Evolutionary conservation across 805 yeast species (phyloP).

Genomic region (Ogataea methanolica): DNA sequence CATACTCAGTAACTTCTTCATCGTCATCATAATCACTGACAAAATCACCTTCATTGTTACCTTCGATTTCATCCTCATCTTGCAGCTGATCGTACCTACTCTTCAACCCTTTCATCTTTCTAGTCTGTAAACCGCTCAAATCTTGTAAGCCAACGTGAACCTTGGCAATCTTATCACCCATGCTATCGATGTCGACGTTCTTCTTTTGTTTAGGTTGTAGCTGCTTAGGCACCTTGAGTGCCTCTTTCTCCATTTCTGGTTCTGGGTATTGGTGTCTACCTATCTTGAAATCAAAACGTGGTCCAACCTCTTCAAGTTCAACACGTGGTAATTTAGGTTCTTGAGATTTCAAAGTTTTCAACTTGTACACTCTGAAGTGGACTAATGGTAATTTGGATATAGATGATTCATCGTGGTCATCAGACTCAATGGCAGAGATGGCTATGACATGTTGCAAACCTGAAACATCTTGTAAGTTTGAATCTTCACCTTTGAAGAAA

Average conservation of each 20-base stretch:
- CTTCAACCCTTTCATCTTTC: slow-evolving; percentile 98
- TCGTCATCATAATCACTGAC: slow-evolving; percentile 17
- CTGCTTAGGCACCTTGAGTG: slow-evolving; percentile 74
- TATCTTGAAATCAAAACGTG: slow-evolving; percentile 86
- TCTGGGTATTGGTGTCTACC: slow-evolving; percentile 82
- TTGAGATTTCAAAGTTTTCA: slow-evolving; percentile 69
- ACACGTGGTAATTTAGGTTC: slow-evolving; percentile 91
- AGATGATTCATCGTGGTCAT: slow-evolving; percentile 66
- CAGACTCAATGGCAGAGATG: slow-evolving; percentile 68
- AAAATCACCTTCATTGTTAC: slow-evolving; percentile 37
- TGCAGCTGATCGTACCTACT: slow-evolving; percentile 71
- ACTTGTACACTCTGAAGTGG: slow-evolving; percentile 84
- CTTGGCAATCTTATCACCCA: slow-evolving; percentile 97
- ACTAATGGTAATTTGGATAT: slow-evolving; percentile 63
- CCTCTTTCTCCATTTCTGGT: slow-evolving; percentile 89
- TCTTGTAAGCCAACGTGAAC: slow-evolving; percentile 97
- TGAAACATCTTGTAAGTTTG: slow-evolving; percentile 85
- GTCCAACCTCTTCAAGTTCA: slow-evolving; percentile 92
- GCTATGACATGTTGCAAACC: slow-evolving; percentile 91
- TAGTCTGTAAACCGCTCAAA: slow-evolving; percentile 81
- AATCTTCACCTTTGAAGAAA: slow-evolving; percentile 81
- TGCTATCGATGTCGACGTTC: slow-evolving; percentile 78
- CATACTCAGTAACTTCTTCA: slow-evolving; percentile 18
- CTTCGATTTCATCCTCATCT: slow-evolving; percentile 50
- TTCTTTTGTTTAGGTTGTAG: slow-evolving; percentile 77